Base-by-base conservation (phyloP, 2,329 filamentous ascomycete genomes). In the Pseudonectria buxi region DNA sequence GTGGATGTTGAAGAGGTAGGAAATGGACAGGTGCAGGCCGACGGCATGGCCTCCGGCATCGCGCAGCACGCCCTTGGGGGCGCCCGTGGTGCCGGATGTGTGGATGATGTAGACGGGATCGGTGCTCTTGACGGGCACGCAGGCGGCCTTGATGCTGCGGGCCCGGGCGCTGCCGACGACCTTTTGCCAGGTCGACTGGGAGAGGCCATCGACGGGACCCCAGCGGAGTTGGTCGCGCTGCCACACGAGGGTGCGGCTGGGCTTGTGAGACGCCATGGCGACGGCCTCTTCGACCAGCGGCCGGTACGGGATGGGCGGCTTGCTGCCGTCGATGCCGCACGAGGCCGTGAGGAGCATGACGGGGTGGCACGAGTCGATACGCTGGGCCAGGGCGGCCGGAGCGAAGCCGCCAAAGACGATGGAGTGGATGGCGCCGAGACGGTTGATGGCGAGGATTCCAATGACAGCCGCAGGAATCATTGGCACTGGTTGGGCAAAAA, bases 401-500 rank as follows among this genome's bases (percentile, higher is more conserved):
- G 86, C 87, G 57, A 96, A 96, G 0, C 90, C 89, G 28, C 90
- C 90, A 60, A 95, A 95, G 4, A 96, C 90, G 4, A 94, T 86
- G 4, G 86, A 81, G 56, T 96, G 90, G 34, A 95, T 78, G 12
- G 88, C 90, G 10, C 89, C 90, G 1, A 95, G 69, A 9, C 88
- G 78, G 41, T 79, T 79, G 40, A 84, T 76, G 15, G 90, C 88
- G 4, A 95, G 76, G 45, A 92, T 87, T 9, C 84, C 89, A 43
- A 94, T 78, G n/a, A 95, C 59, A 2, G 88, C 85, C 0, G 86
- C 81, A 1, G 90, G 89, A 28, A 95, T 86, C 89, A 95, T 95
- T 36, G 89, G 89, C 89, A 95, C 83, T 86, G 44, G 15, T 15
- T 18, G 3, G n/a, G n/a, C n/a, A 14, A n/a, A 13, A 14, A n/a